These are phyloP conservation scores for Aureobasidium sp. DNA, from an alignment of 2,329 filamentous ascomycete genomes.

Conservation along the genomic window DNA sequence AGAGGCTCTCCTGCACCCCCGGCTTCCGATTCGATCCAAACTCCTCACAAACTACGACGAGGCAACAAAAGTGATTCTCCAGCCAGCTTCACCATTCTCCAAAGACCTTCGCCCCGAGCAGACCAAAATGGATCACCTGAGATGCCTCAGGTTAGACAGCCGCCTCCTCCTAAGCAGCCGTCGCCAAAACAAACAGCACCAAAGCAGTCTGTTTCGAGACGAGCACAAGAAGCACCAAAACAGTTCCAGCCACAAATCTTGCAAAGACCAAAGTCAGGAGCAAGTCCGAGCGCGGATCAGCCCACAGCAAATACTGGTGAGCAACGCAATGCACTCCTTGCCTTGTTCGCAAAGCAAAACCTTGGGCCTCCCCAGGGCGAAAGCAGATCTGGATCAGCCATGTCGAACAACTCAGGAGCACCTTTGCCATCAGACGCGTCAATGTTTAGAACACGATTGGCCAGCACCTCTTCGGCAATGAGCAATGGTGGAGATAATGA, in stretches of 20 bases:
- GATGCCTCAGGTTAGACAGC: neutral
- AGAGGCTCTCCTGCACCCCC: conserved; percentile 26
- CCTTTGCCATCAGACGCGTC: conserved; percentile 13
- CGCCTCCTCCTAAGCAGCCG: conserved; percentile 18
- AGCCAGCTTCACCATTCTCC: conserved; percentile 25
- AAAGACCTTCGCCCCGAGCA: conserved; percentile 22
- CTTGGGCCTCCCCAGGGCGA: conserved; percentile 18
- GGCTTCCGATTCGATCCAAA: conserved; percentile 20
- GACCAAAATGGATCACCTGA: conserved; percentile 23
- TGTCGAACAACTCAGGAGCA: conserved; percentile 6
- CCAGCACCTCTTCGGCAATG: conserved; percentile 28
- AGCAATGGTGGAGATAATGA: conserved; percentile 25
- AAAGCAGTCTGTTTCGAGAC: neutral
- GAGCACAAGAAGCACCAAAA: conserved; percentile 27
- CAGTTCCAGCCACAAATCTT: conserved; percentile 35
- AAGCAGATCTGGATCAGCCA: conserved; percentile 10
- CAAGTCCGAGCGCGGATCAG: neutral
- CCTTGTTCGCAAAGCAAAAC: conserved; percentile 23
- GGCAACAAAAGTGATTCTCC: conserved; percentile 22
- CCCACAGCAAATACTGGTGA: conserved; percentile 1
- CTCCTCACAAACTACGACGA: conserved; percentile 21
- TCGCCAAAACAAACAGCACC: conserved; percentile 23
- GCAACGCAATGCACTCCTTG: conserved; percentile 24
- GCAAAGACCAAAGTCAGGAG: conserved; percentile 28
- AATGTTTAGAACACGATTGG: conserved; percentile 27